Evolutionary conservation across 345 rosid species (phyloP).

Genomic region (Dovyalis caffra): DNA sequence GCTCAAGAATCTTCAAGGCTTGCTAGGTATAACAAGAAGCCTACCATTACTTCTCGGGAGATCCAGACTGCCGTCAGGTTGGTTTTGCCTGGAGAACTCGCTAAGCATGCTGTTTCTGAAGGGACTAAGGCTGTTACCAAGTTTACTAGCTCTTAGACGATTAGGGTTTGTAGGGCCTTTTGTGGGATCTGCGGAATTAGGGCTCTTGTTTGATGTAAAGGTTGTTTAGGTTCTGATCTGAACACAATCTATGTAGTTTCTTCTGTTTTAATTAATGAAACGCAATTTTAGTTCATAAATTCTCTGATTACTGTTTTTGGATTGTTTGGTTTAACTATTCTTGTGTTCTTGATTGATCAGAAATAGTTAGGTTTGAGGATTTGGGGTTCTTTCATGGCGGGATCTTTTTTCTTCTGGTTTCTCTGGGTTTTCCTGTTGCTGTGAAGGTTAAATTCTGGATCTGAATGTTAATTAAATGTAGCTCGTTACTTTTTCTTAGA

Average conservation of each 20-base stretch:
- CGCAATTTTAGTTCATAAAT: background rate
- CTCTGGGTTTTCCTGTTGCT: too few species aligned
- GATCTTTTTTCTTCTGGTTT: too few species aligned
- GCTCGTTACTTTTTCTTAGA: too few species aligned
- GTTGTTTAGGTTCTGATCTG: background rate
- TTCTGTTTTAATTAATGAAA: background rate
- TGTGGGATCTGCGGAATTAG: background rate
- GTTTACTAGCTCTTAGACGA: slow-evolving; percentile 23
- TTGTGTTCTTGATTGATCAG: background rate
- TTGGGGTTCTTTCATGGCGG: too few species aligned
- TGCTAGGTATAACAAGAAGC: slow-evolving; percentile 26
- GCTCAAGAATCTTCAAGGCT: slow-evolving; percentile 23
- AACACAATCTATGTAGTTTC: background rate
- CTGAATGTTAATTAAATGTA: too few species aligned
- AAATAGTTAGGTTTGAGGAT: too few species aligned
- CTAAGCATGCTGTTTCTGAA: slow-evolving; percentile 29
- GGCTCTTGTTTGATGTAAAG: slow-evolving; percentile 12
- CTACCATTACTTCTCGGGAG: slow-evolving; percentile 28
- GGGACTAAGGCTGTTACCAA: slow-evolving; percentile 31
- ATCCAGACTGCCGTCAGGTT: slow-evolving; percentile 26
- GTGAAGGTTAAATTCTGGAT: too few species aligned
- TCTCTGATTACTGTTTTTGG: background rate
- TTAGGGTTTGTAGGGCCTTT: background rate
- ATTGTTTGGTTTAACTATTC: slow-evolving; percentile 14
- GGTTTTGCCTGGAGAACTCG: slow-evolving; percentile 22